Conservation (phyloP, 331 rosid species). For the Rhamnella rubrinervis region DNA sequence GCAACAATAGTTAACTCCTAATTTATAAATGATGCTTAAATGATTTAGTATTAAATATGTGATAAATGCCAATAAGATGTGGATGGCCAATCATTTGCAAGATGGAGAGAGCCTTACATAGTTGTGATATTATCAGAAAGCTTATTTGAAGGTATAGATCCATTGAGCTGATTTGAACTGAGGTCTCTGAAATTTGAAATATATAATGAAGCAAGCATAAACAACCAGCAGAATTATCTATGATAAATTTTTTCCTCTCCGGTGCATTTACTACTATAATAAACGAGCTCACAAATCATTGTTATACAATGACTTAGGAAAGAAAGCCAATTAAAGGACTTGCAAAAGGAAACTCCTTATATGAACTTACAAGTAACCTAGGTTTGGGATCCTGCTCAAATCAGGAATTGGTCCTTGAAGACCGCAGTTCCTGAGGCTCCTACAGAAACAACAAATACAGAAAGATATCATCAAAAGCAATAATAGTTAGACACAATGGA, state of each 20-base stretch:
- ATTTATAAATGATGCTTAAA: constrained; percentile 1
- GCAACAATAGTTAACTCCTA: background rate
- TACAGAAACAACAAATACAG: constrained; percentile 37
- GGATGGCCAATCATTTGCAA: constrained; percentile 11
- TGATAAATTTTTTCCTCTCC: constrained; percentile 4
- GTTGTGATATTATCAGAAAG: constrained; percentile 71
- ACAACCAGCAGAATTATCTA: background rate
- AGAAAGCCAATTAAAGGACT: constrained; percentile 46
- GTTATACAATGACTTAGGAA: background rate
- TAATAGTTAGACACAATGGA: background rate
- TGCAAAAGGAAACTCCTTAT: constrained; percentile 16
- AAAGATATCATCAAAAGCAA: constrained; percentile 10
- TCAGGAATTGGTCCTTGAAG: constrained; percentile 80
- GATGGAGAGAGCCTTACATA: constrained; percentile 58
- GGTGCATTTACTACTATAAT: constrained; percentile 1
- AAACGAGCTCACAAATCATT: constrained; percentile 10
- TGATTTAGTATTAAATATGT: background rate
- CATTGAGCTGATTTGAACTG: constrained; percentile 70
- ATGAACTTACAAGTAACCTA: constrained; percentile 76
- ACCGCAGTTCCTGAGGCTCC: constrained; percentile 89
- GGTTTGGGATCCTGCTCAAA: constrained; percentile 63
- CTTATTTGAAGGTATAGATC: constrained; percentile 56
- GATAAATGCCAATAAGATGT: background rate
- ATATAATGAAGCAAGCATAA: background rate
- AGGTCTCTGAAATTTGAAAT: constrained; percentile 67